These are phyloP conservation scores for Schwanniomyces sp. DNA, from an alignment of 805 yeast species.

Conservation along the genomic window DNA sequence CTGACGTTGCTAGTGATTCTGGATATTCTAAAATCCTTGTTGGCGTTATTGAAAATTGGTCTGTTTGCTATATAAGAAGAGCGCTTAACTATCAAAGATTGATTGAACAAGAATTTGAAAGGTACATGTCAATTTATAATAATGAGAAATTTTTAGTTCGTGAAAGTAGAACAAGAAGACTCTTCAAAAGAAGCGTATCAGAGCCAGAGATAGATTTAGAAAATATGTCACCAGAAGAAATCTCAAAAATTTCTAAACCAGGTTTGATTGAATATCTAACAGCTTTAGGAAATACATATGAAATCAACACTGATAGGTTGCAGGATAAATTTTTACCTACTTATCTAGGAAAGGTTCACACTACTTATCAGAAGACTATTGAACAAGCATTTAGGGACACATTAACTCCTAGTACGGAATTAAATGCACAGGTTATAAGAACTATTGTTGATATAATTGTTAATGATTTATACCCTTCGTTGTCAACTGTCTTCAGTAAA, in stretches of 20 bases:
- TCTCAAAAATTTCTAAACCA: constrained; percentile 44
- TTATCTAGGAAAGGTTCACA: constrained; percentile 59
- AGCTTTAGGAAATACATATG: constrained; percentile 86
- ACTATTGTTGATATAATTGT: constrained; percentile 66
- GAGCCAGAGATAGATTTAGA: constrained; percentile 29
- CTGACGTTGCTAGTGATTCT: constrained; percentile 82
- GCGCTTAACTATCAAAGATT: constrained; percentile 61
- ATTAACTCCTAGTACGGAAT: constrained; percentile 68
- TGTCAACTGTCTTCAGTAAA: constrained; percentile 61
- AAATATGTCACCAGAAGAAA: constrained; percentile 39
- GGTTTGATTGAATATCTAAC: constrained; percentile 80
- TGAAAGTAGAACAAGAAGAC: constrained; percentile 46
- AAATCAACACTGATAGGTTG: constrained; percentile 65
- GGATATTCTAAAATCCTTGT: constrained; percentile 77
- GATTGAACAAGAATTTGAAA: constrained; percentile 45
- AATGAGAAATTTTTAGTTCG: constrained; percentile 36
- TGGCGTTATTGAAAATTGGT: constrained; percentile 75
- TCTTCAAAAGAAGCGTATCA: constrained; percentile 24
- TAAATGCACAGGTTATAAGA: constrained; percentile 74
- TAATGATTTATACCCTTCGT: constrained; percentile 67
- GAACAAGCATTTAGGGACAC: constrained; percentile 39
- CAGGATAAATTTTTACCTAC: constrained; percentile 64
- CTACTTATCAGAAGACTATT: constrained; percentile 34
- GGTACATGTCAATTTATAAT: constrained; percentile 41
- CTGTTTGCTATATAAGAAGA: constrained; percentile 56